Evolutionary conservation across 2,329 filamentous ascomycete genomes (phyloP).

Genomic region (Stagonosporopsis rhizophila): DNA sequence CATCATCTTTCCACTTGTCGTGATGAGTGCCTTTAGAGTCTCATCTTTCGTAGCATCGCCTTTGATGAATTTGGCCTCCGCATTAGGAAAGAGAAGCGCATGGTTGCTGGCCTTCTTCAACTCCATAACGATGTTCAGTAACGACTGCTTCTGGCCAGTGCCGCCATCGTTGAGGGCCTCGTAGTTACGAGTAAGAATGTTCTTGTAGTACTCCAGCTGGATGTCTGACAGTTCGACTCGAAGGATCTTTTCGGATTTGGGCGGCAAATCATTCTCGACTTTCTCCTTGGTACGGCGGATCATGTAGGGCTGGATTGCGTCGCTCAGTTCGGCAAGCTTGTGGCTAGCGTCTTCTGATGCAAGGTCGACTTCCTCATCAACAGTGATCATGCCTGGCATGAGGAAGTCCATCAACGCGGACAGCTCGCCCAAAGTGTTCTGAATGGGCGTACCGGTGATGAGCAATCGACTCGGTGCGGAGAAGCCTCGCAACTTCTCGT

Average conservation of each 20-base stretch:
- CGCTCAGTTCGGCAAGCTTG: slow-evolving; percentile 85
- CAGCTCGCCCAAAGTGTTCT: slow-evolving; percentile 93
- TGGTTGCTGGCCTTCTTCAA: slow-evolving; percentile 99
- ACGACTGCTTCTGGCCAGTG: slow-evolving; percentile 89
- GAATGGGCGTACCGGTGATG: slow-evolving; percentile 96
- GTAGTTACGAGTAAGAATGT: slow-evolving; percentile 96
- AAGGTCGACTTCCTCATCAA: slow-evolving; percentile 91
- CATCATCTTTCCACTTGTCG: slow-evolving; percentile 99
- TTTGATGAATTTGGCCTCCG: slow-evolving; percentile 85
- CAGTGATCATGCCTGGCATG: slow-evolving; percentile 90
- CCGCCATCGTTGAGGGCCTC: slow-evolving; percentile 89
- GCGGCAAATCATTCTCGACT: slow-evolving; percentile 93
- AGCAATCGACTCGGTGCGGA: slow-evolving; percentile 86
- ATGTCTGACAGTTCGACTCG: slow-evolving; percentile 96
- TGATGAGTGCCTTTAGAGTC: slow-evolving; percentile 88
- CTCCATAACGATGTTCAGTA: slow-evolving; percentile 99
- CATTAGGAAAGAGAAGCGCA: slow-evolving; percentile 95
- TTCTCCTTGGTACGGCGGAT: slow-evolving; percentile 95
- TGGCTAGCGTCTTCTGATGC: slow-evolving; percentile 79
- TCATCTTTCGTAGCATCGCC: slow-evolving; percentile 86
- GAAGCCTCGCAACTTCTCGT: slow-evolving; percentile 83
- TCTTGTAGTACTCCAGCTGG: slow-evolving; percentile 98
- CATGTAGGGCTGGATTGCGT: slow-evolving; percentile 90
- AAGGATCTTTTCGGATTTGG: slow-evolving; percentile 98
- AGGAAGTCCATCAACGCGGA: slow-evolving; percentile 94